Conservation (phyloP, 2,329 filamentous ascomycete species). For the Dactylellina cionopaga region DNA sequence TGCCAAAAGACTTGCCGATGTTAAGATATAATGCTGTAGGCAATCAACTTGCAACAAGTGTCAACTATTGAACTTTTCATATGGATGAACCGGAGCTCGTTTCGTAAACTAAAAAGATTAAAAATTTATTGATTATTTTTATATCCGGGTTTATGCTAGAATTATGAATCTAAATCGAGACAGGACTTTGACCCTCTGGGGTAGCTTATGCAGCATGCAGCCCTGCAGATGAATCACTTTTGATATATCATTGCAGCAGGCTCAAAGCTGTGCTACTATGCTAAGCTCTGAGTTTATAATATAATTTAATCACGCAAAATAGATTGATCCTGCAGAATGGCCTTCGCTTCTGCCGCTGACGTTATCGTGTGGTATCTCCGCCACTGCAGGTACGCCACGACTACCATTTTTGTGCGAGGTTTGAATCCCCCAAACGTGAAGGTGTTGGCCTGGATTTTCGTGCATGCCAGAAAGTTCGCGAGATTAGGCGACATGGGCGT, state of each 20-base stretch:
- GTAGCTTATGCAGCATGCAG: constrained; percentile 20
- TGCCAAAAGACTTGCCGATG: constrained; percentile 13
- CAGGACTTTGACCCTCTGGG: constrained; percentile 11
- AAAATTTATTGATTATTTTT: not conserved
- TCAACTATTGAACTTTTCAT: no score
- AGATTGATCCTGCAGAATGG: not conserved
- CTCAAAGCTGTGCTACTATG: constrained; percentile 6
- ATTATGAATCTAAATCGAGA: not conserved
- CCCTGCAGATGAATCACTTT: constrained; percentile 17
- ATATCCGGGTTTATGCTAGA: not conserved
- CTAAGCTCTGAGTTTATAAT: not conserved
- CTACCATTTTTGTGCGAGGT: not conserved
- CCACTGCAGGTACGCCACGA: constrained; percentile 44
- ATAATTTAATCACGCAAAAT: constrained; percentile 32
- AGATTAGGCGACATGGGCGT: constrained; percentile 13
- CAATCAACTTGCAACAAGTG: constrained; percentile 53
- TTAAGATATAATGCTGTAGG: not conserved
- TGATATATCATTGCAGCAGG: constrained; percentile 13
- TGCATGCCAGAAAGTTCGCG: no score
- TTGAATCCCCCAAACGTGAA: no score
- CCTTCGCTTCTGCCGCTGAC: constrained; percentile 20
- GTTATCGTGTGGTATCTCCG: constrained; percentile 30
- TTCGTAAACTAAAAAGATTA: not conserved
- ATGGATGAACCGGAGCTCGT: constrained; percentile 35
- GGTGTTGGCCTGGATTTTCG: no score